Conservation (phyloP, 345 rosid species). For the Aquilaria yunnanensis region DNA sequence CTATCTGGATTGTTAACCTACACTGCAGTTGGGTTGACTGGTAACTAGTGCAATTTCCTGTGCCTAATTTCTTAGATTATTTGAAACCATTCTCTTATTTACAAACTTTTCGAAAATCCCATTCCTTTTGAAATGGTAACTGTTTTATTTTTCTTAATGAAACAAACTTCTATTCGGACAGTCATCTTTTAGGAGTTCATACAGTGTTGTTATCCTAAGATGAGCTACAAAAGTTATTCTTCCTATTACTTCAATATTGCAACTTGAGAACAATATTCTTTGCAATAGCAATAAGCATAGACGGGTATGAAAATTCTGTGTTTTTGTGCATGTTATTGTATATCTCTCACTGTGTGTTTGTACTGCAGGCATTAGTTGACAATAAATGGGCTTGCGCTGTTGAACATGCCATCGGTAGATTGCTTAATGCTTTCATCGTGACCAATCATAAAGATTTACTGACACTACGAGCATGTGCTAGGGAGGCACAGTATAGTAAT, state of each 20-base stretch:
- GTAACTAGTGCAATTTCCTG: background rate
- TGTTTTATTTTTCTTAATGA: too few relatives aligned
- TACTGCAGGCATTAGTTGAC: constrained; percentile 57
- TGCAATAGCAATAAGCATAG: too few relatives aligned
- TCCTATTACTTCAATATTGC: too few relatives aligned
- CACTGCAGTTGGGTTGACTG: too few relatives aligned
- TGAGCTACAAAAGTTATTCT: too few relatives aligned
- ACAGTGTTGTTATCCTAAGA: too few relatives aligned
- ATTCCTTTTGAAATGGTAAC: too few relatives aligned
- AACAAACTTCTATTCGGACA: too few relatives aligned
- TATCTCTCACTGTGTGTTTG: constrained; percentile 6
- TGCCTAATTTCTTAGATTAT: background rate
- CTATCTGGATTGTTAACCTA: background rate
- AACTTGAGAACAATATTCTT: too few relatives aligned
- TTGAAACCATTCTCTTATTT: background rate
- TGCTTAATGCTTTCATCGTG: constrained; percentile 92
- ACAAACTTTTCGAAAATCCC: too few relatives aligned
- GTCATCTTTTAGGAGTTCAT: too few relatives aligned
- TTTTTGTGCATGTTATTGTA: constrained; percentile 4
- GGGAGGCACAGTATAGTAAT: constrained; percentile 53
- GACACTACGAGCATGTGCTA: constrained; percentile 65
- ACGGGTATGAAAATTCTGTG: background rate
- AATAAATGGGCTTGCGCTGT: constrained; percentile 84
- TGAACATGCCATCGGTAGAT: constrained; percentile 81
- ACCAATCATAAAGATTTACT: constrained; percentile 72